Conservation (phyloP, 1,284 basidiomycete genomes). For the Naganishia liquefaciens region DNA sequence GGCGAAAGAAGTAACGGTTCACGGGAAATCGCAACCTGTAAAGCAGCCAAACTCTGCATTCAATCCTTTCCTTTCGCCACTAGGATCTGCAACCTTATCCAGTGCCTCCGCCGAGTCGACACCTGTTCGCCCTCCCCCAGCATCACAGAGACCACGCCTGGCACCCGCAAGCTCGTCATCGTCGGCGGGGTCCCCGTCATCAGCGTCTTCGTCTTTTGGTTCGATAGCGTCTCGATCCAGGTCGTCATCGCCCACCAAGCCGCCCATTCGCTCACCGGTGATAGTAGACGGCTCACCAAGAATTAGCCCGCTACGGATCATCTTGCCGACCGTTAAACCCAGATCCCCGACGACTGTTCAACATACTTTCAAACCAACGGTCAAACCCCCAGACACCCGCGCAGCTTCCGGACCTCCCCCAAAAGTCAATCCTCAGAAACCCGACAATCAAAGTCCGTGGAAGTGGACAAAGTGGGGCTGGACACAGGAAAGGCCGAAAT, state of each 20-base stretch:
- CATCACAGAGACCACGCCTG: conserved; percentile 35
- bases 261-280: not conserved
- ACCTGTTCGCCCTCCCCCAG: conserved; percentile 25
- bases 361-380: conserved; percentile 6
- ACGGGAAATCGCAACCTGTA: not conserved
- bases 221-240: not conserved
- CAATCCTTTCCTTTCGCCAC: conserved; percentile 9
- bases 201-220: not conserved
- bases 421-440: not conserved
- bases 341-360: not conserved
- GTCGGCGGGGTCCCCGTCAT: conserved; percentile 1
- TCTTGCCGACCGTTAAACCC: not conserved
- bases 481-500: conserved; percentile 6
- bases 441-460: not conserved
- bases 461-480: conserved; percentile 18
- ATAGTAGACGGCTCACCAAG: not conserved
- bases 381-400: not conserved
- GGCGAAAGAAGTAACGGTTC: not conserved
- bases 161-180: conserved; percentile 20
- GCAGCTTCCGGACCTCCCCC: not conserved
- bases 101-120: conserved; percentile 20
- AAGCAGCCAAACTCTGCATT: not conserved
- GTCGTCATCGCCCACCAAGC: not conserved
- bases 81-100: not conserved
- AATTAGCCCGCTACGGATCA: conserved; percentile 11